phyloP scores from a whole-genome alignment of 805 yeast species.

The Naumovozyma baii region DNA sequence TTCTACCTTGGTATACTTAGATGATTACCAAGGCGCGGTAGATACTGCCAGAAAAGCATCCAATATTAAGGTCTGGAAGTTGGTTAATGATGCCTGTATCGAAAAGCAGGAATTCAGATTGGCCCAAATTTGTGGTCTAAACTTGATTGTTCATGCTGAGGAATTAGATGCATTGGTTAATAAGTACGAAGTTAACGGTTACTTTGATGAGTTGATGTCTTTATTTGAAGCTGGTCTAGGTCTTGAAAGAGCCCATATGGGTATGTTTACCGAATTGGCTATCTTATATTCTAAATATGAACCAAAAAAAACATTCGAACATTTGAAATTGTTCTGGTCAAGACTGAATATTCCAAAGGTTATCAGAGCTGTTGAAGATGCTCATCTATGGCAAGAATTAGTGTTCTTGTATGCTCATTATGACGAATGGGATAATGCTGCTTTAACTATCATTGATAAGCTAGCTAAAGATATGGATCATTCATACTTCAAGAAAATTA shows the following conservation, averaged over 20 bases:
- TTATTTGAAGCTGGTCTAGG: conserved; percentile 93
- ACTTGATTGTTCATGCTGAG: conserved; percentile 93
- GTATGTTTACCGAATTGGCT: conserved; percentile 96
- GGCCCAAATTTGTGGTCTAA: conserved; percentile 97
- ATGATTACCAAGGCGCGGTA: conserved; percentile 92
- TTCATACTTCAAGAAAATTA: conserved; percentile 82
- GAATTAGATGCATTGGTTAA: conserved; percentile 83
- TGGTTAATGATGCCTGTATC: conserved; percentile 93
- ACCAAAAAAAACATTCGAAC: conserved; percentile 89
- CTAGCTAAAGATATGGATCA: conserved; percentile 92
- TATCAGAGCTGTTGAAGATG: conserved; percentile 82
- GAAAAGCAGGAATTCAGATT: conserved; percentile 89
- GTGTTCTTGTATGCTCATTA: conserved; percentile 95
- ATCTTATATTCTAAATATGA: conserved; percentile 81
- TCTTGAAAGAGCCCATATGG: conserved; percentile 98
- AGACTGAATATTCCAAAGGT: conserved; percentile 97
- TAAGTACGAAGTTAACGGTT: conserved; percentile 82
- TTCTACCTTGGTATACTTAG: conserved; percentile 85
- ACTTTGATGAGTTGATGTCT: conserved; percentile 83
- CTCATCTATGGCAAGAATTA: conserved; percentile 93
- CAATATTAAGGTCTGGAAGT: conserved; percentile 89
- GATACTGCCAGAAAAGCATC: conserved; percentile 98
- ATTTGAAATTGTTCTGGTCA: conserved; percentile 94
- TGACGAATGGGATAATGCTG: conserved; percentile 99
- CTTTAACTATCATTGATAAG: conserved; percentile 90